Evolutionary conservation across 345 rosid species (phyloP).

Genomic region (Cardamine chenopodiifolia): DNA sequence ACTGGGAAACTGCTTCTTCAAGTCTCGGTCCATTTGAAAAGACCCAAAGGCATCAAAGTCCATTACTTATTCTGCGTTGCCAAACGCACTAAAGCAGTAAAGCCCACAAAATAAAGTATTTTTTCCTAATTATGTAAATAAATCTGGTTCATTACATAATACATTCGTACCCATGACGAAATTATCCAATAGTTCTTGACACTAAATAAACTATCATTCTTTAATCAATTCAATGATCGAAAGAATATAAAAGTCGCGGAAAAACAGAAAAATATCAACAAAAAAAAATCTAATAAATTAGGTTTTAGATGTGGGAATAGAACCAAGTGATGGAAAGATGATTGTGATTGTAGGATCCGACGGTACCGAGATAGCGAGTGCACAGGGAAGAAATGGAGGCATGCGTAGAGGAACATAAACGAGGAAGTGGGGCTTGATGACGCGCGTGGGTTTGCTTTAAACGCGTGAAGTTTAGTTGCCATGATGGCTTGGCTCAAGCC

Average conservation of each 20-base stretch:
- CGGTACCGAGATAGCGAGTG: conserved; percentile 18
- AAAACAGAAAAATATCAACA: too few relatives aligned
- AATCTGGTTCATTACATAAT: conserved; percentile 3
- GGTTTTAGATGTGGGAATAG: neutral
- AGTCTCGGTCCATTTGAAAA: conserved; percentile 31
- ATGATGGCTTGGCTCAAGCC: conserved; percentile 28
- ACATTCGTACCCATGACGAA: conserved; percentile 25
- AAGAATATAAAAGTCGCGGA: neutral
- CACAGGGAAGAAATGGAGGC: conserved; percentile 5
- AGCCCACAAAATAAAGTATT: conserved; percentile 11
- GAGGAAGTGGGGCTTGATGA: conserved; percentile 29
- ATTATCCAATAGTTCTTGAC: neutral
- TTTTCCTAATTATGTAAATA: neutral
- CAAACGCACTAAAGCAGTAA: conserved; percentile 33
- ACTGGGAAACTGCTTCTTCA: neutral
- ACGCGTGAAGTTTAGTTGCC: conserved; percentile 29
- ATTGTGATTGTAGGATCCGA: conserved; percentile 3
- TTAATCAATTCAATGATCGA: neutral
- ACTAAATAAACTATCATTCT: neutral
- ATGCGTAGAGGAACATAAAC: conserved; percentile 23
- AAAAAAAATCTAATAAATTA: neutral
- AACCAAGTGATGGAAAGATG: conserved; percentile 11
- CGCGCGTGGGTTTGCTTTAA: conserved; percentile 41
- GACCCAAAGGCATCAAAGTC: conserved; percentile 35
- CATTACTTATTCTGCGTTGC: conserved; percentile 13